Evolutionary conservation across 148 eudicot genomes (phyloP).

Genomic region (Amaranthus hypochondriacus): DNA sequence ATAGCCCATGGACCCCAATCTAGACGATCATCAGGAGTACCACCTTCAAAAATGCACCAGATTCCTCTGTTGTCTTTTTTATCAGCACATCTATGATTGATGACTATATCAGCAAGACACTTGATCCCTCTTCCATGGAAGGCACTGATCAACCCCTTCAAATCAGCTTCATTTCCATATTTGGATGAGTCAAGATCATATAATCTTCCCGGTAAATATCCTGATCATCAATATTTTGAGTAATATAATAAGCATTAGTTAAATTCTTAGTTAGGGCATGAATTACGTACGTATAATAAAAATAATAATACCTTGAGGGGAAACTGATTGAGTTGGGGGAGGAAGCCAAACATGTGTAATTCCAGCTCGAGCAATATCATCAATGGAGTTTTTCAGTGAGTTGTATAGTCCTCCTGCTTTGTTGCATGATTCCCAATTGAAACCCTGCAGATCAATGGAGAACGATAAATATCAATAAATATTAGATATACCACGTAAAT

Average conservation of each 20-base stretch:
- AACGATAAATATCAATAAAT: background rate
- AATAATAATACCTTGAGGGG: conserved; percentile 45
- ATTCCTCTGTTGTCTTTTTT: conserved; percentile 13
- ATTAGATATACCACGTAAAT: too few species aligned
- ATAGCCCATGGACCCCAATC: conserved; percentile 24
- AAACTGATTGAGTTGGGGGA: conserved; percentile 64
- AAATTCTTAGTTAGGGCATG: background rate
- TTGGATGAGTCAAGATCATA: conserved; percentile 14
- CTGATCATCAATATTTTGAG: background rate
- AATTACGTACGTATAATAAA: too few species aligned
- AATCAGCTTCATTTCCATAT: background rate
- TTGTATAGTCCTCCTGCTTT: conserved; percentile 65
- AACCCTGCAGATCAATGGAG: conserved; percentile 40
- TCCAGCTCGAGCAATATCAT: conserved; percentile 55
- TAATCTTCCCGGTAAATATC: conserved; percentile 14
- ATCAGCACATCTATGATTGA: conserved; percentile 16
- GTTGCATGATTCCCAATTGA: conserved; percentile 66
- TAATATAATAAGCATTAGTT: background rate
- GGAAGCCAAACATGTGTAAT: conserved; percentile 86
- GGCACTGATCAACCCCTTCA: conserved; percentile 4
- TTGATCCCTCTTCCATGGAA: conserved; percentile 14
- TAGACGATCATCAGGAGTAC: conserved; percentile 15
- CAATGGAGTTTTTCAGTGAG: conserved; percentile 31
- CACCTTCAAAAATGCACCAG: conserved; percentile 16
- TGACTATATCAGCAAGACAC: conserved; percentile 17